Conservation (phyloP, 2,329 filamentous ascomycete genomes). For the Trichoderma breve region DNA sequence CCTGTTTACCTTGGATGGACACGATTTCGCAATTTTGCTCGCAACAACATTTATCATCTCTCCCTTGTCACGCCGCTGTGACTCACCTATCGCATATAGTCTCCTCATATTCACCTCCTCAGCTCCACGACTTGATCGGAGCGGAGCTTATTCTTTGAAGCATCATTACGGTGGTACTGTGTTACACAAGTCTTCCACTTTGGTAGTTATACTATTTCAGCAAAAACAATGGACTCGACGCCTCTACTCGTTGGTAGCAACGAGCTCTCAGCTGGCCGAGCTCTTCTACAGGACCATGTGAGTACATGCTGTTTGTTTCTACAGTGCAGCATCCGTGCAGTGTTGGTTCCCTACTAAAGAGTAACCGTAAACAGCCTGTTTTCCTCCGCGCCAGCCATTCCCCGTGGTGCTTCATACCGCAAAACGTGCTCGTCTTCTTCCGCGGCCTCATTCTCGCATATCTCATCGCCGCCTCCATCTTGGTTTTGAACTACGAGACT, state of each 20-base stretch:
- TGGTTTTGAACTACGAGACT: conserved; percentile 48
- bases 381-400: conserved; percentile 53
- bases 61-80: not conserved
- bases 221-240: conserved; percentile 33
- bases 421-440: conserved; percentile 45
- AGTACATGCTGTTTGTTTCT: conserved; percentile 16
- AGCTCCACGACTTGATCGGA: not conserved
- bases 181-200: not conserved
- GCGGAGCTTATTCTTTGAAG: not conserved
- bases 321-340: not conserved
- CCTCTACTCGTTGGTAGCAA: conserved; percentile 34
- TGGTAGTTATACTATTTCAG: not conserved
- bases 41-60: not conserved
- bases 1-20: not conserved
- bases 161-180: not conserved
- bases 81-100: not conserved
- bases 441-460: conserved; percentile 45
- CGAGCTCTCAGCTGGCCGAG: conserved; percentile 32
- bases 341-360: conserved; percentile 21
- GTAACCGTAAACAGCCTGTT: conserved; percentile 42
- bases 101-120: not conserved
- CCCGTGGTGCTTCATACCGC: conserved; percentile 47
- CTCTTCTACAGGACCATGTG: conserved; percentile 38
- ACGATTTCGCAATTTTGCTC: not conserved
- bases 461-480: conserved; percentile 40